A percentile compares a stretch with the other conserved stretches of the same genome.
These are phyloP conservation scores for Candida sanyaensis DNA, from an alignment of 1,139 yeast genomes.

Conservation along the genomic window DNA sequence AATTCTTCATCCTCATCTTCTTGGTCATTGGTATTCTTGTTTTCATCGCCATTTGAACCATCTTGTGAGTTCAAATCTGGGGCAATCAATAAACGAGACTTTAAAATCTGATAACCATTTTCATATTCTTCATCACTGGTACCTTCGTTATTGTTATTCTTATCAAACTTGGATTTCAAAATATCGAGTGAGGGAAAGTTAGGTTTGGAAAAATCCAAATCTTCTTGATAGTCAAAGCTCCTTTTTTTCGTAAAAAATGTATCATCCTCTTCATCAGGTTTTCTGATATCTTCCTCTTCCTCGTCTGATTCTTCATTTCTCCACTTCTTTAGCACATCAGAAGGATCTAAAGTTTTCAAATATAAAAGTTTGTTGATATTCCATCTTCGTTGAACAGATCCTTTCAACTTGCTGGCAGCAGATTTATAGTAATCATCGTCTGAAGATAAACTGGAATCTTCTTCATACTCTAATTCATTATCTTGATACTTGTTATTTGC, in stretches of 20 bases:
- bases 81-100: conserved; percentile 66
- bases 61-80: conserved; percentile 47
- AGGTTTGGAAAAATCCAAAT: conserved; percentile 34
- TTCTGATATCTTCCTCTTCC: conserved; percentile 50
- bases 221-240: conserved; percentile 25
- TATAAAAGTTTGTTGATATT: conserved; percentile 81
- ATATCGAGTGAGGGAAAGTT: conserved; percentile 51
- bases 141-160: conserved; percentile 27
- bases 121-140: conserved; percentile 42
- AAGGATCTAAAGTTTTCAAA: conserved; percentile 72
- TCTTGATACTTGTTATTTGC: conserved; percentile 37
- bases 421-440: conserved; percentile 40
- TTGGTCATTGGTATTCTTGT: conserved; percentile 33
- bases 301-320: conserved; percentile 45
- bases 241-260: conserved; percentile 60
- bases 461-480: conserved; percentile 52
- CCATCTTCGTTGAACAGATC: conserved; percentile 55
- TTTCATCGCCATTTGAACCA: conserved; percentile 36
- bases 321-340: conserved; percentile 80
- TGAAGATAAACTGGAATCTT: conserved; percentile 45
- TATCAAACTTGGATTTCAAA: conserved; percentile 55
- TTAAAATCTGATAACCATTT: conserved; percentile 49
- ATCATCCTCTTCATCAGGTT: conserved; percentile 49
- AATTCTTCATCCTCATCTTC: conserved; percentile 53
- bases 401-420: conserved; percentile 50